phyloP scores from a whole-genome alignment of 2,329 filamentous ascomycete species.

The Cladosporium cucumerinum region DNA sequence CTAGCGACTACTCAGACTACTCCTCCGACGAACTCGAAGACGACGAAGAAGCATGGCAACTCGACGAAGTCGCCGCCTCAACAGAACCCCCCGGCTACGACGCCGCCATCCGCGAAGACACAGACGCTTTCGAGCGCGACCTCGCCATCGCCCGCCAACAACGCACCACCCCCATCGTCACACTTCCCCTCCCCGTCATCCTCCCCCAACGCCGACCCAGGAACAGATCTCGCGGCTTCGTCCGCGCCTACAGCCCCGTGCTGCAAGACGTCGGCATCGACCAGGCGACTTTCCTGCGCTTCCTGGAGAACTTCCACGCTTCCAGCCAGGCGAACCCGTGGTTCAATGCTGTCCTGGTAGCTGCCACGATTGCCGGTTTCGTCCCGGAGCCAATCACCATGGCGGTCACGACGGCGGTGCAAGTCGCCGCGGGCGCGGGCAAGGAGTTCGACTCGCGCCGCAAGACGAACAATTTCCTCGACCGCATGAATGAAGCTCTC shows the following conservation, averaged over 20 bases:
- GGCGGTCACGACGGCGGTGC: slow-evolving; percentile 44
- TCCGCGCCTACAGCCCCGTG: slow-evolving; percentile 52
- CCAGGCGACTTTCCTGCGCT: slow-evolving; percentile 48
- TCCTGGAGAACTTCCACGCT: slow-evolving; percentile 48
- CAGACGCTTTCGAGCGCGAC: slow-evolving; percentile 26
- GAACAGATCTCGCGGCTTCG: slow-evolving; percentile 49
- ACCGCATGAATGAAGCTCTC: slow-evolving; percentile 54
- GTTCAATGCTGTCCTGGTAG: slow-evolving; percentile 27
- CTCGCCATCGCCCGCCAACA: slow-evolving; percentile 18
- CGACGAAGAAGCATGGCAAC: slow-evolving; percentile 32
- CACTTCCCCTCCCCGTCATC: slow-evolving; percentile 47
- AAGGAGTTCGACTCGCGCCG: slow-evolving; percentile 39
- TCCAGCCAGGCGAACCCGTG: slow-evolving; percentile 39
- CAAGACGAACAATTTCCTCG: slow-evolving; percentile 53
- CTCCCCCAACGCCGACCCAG: slow-evolving; percentile 52
- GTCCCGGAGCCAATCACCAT: slow-evolving; percentile 28
- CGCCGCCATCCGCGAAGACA: slow-evolving; percentile 22
- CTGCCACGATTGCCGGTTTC: slow-evolving; percentile 38
- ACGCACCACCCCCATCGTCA: neutral
- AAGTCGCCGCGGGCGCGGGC: slow-evolving; percentile 42
- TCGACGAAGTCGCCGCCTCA: slow-evolving; percentile 30
- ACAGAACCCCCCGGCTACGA: slow-evolving; percentile 30
- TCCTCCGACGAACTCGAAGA: slow-evolving; percentile 24
- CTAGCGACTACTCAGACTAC: slow-evolving; percentile 16
- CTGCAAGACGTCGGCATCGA: slow-evolving; percentile 47